A percentile compares a stretch with the other conserved stretches of the same genome.
Conservation (phyloP, 306 rosid species). For the Cicer arietinum region DNA sequence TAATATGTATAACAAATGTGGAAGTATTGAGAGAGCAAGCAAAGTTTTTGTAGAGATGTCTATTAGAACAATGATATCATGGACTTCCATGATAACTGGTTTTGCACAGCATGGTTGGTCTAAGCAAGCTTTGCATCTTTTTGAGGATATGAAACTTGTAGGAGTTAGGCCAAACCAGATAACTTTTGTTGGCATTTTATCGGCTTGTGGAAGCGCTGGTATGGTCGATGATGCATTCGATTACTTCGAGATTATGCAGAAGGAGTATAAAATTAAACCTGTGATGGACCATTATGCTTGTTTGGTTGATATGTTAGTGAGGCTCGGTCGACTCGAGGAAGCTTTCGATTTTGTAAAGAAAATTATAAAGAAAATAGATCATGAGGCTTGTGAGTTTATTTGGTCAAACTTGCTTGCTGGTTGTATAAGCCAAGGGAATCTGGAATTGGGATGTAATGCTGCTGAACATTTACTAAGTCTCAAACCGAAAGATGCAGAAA, state of each 20-base stretch:
- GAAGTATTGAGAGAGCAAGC: slow-evolving; percentile 77
- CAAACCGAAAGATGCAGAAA: slow-evolving; percentile 67
- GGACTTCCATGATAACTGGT: slow-evolving; percentile 92
- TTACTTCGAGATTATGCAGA: slow-evolving; percentile 80
- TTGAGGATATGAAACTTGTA: slow-evolving; percentile 79
- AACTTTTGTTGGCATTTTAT: slow-evolving; percentile 87
- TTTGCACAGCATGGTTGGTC: slow-evolving; percentile 78
- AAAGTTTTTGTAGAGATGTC: slow-evolving; percentile 90
- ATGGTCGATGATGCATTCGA: slow-evolving; percentile 72
- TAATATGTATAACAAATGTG: slow-evolving; percentile 89
- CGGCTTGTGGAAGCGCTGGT: slow-evolving; percentile 87
- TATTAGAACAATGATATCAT: slow-evolving; percentile 78
- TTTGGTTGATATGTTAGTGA: slow-evolving; percentile 77
- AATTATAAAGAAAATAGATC: slow-evolving; percentile 66
- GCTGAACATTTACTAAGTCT: slow-evolving; percentile 79
- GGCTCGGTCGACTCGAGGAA: slow-evolving; percentile 70
- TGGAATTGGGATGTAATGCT: slow-evolving; percentile 68
- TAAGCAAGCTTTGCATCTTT: slow-evolving; percentile 77
- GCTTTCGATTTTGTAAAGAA: slow-evolving; percentile 69
- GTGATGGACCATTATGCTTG: slow-evolving; percentile 85
- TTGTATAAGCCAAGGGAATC: slow-evolving; percentile 72
- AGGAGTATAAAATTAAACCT: slow-evolving; percentile 76
- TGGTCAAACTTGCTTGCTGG: slow-evolving; percentile 80
- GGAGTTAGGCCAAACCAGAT: slow-evolving; percentile 77
- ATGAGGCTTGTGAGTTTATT: slow-evolving; percentile 71